Conservation (phyloP, 2,329 filamentous ascomycete genomes). For the Cercospora berteroae region DNA sequence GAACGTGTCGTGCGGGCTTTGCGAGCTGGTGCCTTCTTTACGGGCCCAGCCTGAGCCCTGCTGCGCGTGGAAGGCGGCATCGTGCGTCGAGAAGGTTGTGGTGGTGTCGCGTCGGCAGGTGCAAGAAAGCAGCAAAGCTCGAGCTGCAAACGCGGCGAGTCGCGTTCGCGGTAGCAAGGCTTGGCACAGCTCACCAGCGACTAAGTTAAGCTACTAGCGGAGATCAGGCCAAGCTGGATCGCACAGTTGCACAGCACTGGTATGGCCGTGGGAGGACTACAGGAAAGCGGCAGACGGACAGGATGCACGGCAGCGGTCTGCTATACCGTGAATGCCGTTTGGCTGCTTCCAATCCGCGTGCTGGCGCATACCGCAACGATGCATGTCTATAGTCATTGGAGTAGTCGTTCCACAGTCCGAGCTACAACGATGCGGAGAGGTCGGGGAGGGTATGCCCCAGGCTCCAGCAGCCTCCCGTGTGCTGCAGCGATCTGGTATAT, state of each 20-base stretch:
- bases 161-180: background rate
- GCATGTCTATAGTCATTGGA: background rate
- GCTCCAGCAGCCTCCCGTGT: background rate
- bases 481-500: background rate
- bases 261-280: background rate
- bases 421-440: background rate
- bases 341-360: background rate
- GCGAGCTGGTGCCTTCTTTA: slow-evolving; percentile 16
- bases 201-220: too few species aligned
- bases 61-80: slow-evolving; percentile 19
- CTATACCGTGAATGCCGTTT: background rate
- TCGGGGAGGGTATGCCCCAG: background rate
- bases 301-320: background rate
- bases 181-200: background rate
- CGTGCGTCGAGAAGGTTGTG: background rate
- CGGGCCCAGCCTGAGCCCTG: slow-evolving; percentile 3
- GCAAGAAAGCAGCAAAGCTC: background rate
- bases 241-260: background rate
- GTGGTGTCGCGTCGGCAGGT: background rate
- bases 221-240: background rate
- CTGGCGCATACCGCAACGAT: background rate
- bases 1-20: slow-evolving; percentile 8
- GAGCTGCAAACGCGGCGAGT: slow-evolving; percentile 4
- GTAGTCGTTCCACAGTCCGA: background rate
- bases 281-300: background rate